Conservation (phyloP, 352 stramenopile species). For the Ophiocytium majus region DNA sequence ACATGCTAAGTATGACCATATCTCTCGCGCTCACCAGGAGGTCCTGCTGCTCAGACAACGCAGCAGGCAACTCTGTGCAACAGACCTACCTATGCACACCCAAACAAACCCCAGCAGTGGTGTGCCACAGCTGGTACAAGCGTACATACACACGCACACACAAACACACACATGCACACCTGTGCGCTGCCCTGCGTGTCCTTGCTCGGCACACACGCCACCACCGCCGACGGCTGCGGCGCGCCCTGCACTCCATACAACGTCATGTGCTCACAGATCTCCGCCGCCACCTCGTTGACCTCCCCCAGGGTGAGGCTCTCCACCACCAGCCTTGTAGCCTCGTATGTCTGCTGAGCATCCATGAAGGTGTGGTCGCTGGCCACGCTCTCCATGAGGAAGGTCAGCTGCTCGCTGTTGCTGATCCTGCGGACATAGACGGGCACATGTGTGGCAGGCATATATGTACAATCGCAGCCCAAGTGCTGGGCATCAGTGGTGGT, state of each 20-base stretch:
- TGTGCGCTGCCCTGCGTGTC: background rate
- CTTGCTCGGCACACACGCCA: constrained; percentile 54
- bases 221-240: constrained; percentile 46
- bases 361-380: constrained; percentile 80
- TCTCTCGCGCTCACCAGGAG: no score
- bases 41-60: no score
- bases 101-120: background rate
- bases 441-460: no score
- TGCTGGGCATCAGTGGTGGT: no score
- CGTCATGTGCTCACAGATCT: constrained; percentile 58
- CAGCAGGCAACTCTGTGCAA: no score
- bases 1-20: no score
- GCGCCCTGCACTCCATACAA: constrained; percentile 42
- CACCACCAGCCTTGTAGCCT: constrained; percentile 67
- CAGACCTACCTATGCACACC: no score
- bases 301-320: constrained; percentile 70
- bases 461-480: background rate
- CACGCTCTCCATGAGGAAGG: constrained; percentile 76
- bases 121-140: background rate
- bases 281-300: constrained; percentile 54
- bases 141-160: background rate
- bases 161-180: no score
- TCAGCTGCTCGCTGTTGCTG: constrained; percentile 66
- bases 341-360: constrained; percentile 71
- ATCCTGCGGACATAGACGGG: constrained; percentile 24